Percentiles rank a stretch among this genome's conserved stretches.
These are phyloP conservation scores for Pestalotiopsis sp. DNA, from an alignment of 2,329 filamentous ascomycete genomes.

Conservation along the genomic window DNA sequence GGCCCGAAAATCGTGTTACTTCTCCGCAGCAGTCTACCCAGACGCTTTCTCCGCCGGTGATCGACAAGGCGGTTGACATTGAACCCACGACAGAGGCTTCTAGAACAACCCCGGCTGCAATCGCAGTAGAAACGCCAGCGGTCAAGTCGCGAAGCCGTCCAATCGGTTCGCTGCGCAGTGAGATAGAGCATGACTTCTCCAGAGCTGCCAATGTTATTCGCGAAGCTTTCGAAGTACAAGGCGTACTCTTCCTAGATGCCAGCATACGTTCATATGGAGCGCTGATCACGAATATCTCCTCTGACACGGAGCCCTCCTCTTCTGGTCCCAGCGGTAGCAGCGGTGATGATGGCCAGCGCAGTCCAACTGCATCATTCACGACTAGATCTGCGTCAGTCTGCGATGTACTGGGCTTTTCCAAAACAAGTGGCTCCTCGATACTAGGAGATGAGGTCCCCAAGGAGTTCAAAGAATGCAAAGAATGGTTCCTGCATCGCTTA, in stretches of 20 bases:
- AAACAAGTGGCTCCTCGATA: constrained; percentile 33
- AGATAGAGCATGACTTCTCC: constrained; percentile 35
- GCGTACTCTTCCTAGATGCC: constrained; percentile 37
- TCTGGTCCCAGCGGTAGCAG: background rate
- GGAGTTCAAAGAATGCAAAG: constrained; percentile 15
- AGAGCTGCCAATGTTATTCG: constrained; percentile 45
- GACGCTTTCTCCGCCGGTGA: background rate
- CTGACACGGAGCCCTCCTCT: background rate
- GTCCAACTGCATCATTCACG: background rate
- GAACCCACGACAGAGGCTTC: background rate
- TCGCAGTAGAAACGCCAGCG: background rate
- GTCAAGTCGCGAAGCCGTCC: background rate
- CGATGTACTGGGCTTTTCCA: constrained; percentile 42
- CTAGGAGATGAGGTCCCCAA: constrained; percentile 29
- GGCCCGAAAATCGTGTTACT: background rate
- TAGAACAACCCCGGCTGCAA: background rate
- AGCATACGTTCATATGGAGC: constrained; percentile 18
- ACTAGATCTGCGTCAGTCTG: background rate
- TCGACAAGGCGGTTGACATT: background rate
- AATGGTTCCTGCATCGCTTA: constrained; percentile 42
- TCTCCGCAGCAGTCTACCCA: background rate
- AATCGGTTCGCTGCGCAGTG: constrained; percentile 3
- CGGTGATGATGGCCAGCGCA: background rate
- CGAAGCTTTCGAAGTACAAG: constrained; percentile 45
- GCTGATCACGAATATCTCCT: background rate